These are phyloP conservation scores for Saccharomycopsis babjevae DNA, from an alignment of 805 yeast genomes.

Conservation along the genomic window DNA sequence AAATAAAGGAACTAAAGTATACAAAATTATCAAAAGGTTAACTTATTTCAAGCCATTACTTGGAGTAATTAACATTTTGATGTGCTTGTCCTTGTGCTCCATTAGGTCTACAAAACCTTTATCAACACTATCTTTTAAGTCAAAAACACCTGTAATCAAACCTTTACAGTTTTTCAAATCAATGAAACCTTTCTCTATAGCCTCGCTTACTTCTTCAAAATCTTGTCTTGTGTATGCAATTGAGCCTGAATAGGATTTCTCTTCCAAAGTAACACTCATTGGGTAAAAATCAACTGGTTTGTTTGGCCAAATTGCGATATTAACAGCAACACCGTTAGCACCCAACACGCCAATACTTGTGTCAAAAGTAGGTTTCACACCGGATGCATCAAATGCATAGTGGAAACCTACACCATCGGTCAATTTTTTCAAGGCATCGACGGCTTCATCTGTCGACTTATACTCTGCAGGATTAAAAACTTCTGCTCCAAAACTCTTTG, in stretches of 20 bases:
- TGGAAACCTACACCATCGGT: conserved; percentile 36
- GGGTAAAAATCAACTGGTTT: conserved; percentile 40
- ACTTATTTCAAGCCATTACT: background rate
- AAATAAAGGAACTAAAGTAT: background rate
- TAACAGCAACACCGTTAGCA: conserved; percentile 48
- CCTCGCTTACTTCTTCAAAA: conserved; percentile 45
- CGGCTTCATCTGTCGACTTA: conserved; percentile 28
- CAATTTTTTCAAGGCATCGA: conserved; percentile 30
- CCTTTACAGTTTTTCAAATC: conserved; percentile 33
- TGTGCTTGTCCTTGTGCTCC: conserved; percentile 43
- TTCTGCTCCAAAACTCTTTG: conserved; percentile 27
- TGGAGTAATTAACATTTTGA: conserved; percentile 45
- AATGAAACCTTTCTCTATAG: conserved; percentile 39
- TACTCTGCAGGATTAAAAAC: conserved; percentile 35
- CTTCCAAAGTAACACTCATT: conserved; percentile 45
- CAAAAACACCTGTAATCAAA: conserved; percentile 45
- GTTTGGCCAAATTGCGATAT: conserved; percentile 57
- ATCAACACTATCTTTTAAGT: conserved; percentile 40
- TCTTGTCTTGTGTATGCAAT: conserved; percentile 51
- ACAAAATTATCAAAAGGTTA: background rate
- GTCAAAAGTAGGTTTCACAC: conserved; percentile 42
- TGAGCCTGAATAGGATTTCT: conserved; percentile 48
- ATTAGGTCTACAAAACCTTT: conserved; percentile 44
- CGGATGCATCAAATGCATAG: conserved; percentile 45
- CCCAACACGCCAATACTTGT: conserved; percentile 40